These are phyloP conservation scores for Aphanomyces stellatus DNA, from an alignment of 352 stramenopile genomes.

Conservation along the genomic window DNA sequence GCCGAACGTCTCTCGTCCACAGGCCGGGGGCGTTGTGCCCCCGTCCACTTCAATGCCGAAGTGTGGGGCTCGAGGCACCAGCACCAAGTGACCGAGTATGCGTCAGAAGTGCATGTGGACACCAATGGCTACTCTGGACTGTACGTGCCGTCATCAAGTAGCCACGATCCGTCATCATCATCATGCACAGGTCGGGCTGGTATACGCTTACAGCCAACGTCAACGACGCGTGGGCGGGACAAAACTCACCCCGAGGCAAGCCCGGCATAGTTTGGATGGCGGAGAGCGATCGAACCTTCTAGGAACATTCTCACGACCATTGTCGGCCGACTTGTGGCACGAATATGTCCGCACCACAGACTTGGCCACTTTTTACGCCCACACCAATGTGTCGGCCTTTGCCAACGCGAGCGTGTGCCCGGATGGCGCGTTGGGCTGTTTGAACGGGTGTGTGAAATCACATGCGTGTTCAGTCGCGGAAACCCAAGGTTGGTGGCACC, in stretches of 20 bases:
- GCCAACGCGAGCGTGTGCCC: conserved; percentile 16
- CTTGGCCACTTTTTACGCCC: conserved; percentile 27
- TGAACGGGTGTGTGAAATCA: conserved; percentile 33
- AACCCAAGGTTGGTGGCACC: background rate
- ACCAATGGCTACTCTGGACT: background rate
- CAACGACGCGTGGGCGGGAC: no score
- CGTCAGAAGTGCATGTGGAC: no score
- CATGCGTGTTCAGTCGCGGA: conserved; percentile 37
- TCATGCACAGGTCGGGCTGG: conserved; percentile 27
- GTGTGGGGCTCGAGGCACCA: no score
- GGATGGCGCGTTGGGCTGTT: conserved; percentile 33
- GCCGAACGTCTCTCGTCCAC: background rate
- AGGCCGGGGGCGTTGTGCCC: background rate
- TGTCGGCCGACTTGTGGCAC: conserved; percentile 36
- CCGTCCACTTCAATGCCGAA: conserved; percentile 33
- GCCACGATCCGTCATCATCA: background rate
- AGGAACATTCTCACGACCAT: conserved; percentile 6
- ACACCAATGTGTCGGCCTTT: background rate
- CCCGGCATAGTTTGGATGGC: no score
- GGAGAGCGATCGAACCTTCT: no score
- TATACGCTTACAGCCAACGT: conserved; percentile 44
- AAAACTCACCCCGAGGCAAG: no score
- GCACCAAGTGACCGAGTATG: no score
- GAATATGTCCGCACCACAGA: conserved; percentile 33
- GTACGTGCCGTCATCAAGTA: background rate